Evolutionary conservation across 2,329 filamentous ascomycete genomes (phyloP), one percentile per base, ranked within the genome.

Genomic region (Malbranchea zuffiana): DNA sequence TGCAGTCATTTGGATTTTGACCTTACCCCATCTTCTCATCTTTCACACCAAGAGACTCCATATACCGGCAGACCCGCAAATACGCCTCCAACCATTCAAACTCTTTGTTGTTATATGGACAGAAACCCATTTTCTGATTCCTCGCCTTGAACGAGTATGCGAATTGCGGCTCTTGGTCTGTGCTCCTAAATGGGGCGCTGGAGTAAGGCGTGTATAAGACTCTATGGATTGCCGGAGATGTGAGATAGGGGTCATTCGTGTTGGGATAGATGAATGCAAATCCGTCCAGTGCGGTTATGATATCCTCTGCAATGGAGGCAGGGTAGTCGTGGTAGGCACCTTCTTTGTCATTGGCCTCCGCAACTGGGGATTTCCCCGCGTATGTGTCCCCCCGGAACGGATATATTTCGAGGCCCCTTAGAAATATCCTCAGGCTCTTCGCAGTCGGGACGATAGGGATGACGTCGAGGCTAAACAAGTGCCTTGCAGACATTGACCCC

Each of bases 381-480:
- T 21, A 24, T 17, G 5, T n/a, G 18, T 26, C 16, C 4, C 20
- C 13, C 3, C 13, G 18, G 20, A 25, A 25, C 5, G 32, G 32
- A n/a, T 17, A 35, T 12, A 19, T 15, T 4, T n/a, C n/a, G 6
- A 35, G 18, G n/a, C 32, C 32, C 7, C 15, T 27, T n/a, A 28
- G 1, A 12, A 37, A 37, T 3, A 37, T 2, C n/a, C 17, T 24
- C 34, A 37, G 12, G 23, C 21, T 10, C 6, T 6, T 20, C 13
- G 28, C 16, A 16, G 30, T 12, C 4, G 34, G 34, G 19, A 35
- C 15, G 41, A 48, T 35, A 23, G 48, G 49, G 4, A 25, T 20
- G 3, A 35, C 39, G 28, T 49, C 49, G 5, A 38, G 24, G 11
- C 48, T 26, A 30, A 37, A 37, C 25, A 8, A 37, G n/a, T n/a